Percentiles rank a stretch among this genome's conserved stretches.
Evolutionary conservation across 805 yeast species (phyloP).

Genomic region (Kregervanrija pseudodelftensis): DNA sequence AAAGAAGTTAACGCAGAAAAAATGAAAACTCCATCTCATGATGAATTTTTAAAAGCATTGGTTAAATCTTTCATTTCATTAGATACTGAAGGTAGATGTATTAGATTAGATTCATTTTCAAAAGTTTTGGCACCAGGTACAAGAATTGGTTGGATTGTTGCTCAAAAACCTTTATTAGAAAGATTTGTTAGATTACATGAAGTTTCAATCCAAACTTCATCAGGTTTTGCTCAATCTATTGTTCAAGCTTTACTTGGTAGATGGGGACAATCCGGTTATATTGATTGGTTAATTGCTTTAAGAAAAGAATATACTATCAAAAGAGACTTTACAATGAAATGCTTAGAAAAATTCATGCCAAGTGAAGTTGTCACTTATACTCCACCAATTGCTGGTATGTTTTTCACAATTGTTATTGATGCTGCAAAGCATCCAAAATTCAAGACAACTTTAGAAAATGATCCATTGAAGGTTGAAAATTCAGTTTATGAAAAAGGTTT

Average conservation of each 20-base stretch:
- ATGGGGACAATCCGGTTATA: constrained; percentile 88
- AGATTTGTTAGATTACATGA: constrained; percentile 69
- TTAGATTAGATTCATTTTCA: constrained; percentile 85
- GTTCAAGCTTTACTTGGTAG: constrained; percentile 64
- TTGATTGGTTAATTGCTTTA: constrained; percentile 82
- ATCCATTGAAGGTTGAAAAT: constrained; percentile 57
- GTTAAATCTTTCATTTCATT: constrained; percentile 69
- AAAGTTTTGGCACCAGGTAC: constrained; percentile 89
- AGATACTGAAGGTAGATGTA: constrained; percentile 84
- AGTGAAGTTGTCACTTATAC: constrained; percentile 31
- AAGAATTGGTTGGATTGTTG: constrained; percentile 86
- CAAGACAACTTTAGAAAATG: constrained; percentile 44
- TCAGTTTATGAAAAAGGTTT: constrained; percentile 57
- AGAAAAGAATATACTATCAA: constrained; percentile 79
- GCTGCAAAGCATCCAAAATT: constrained; percentile 77
- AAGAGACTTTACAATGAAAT: constrained; percentile 81
- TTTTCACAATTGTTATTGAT: constrained; percentile 67
- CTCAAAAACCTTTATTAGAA: constrained; percentile 56
- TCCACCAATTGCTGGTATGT: constrained; percentile 84
- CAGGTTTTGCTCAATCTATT: constrained; percentile 73
- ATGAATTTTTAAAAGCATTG: constrained; percentile 57
- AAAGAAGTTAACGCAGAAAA: constrained; percentile 31
- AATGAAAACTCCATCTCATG: constrained; percentile 36
- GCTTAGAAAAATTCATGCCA: constrained; percentile 57
- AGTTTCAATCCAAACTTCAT: constrained; percentile 70